Base-by-base conservation (phyloP, 257 asterid genomes). In the Cynanchum wilfordii region DNA sequence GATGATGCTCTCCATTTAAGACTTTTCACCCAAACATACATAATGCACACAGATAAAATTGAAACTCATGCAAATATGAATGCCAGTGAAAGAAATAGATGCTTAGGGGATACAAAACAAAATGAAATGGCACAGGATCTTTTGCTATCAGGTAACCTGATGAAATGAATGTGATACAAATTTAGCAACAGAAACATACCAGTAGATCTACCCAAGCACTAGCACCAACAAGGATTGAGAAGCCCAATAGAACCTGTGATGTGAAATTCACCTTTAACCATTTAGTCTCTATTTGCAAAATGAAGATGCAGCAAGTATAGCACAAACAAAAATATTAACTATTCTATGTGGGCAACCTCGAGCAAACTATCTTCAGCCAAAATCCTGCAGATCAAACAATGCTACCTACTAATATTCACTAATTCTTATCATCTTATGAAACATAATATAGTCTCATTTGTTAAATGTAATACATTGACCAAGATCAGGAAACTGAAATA, bases 131-230 rank as follows among this genome's bases (percentile, higher is more conserved):
- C n/a, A 62, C 22, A 30, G 25, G 3, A 30, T 2, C 24, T 5
- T 30, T 29, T 4, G 15, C 8, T 29, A 29, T 59, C 22, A 59
- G 3, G 42, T 6, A 27, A 58, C 40, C 40, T 6, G 20, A 60
- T 60, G 22, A 29, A 55, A 69, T 56, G 57, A 45, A 24, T 11
- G n/a, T 5, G 33, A 38, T 56, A 51, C 58, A 11, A n/a, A 40
- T 25, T 51, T 47, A 50, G 68, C 15, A 63, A 51, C 6, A 66
- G 72, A 64, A 68, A 77, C 87, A 1, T 87, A 94, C 98, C 98
- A 94, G 83, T 79, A 94, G 91, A 88, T 94, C 99, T 76, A 90
- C 98, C 99, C 99, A 94, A 75, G 98, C 90, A 80, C 95, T 92
- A 81, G 99, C 96, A 70, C 99, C 99, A 81, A 95, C 98, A 68